Percentiles rank a stretch among this genome's conserved stretches.
These are phyloP conservation scores for Chalciporus sphaerocephalus DNA, from an alignment of 768 basidiomycete genomes.

Conservation along the genomic window DNA sequence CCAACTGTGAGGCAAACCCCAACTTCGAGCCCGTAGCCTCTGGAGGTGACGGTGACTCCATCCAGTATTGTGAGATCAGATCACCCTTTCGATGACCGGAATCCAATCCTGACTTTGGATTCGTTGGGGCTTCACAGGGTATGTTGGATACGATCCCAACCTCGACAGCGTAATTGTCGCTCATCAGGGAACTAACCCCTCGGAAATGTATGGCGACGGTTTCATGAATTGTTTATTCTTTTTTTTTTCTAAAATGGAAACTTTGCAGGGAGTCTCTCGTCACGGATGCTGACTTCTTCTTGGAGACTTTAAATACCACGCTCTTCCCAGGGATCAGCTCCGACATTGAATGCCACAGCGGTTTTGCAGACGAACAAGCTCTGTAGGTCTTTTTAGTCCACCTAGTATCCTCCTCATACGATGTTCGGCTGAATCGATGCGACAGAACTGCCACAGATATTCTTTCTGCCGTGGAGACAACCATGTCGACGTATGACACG, in stretches of 20 bases:
- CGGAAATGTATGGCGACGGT: slow-evolving; percentile 23
- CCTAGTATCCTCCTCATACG: not conserved
- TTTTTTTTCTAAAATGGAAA: not conserved
- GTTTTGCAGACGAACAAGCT: slow-evolving; percentile 45
- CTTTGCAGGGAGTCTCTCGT: slow-evolving; percentile 33
- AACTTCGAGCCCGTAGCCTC: slow-evolving; percentile 45
- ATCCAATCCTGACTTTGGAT: not conserved
- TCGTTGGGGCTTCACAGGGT: slow-evolving; percentile 35
- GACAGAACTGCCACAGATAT: slow-evolving; percentile 38
- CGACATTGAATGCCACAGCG: slow-evolving; percentile 41
- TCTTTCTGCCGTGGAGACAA: slow-evolving; percentile 41
- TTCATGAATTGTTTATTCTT: not conserved
- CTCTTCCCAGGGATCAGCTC: slow-evolving; percentile 50
- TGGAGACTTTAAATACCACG: slow-evolving; percentile 30
- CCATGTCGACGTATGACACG: slow-evolving; percentile 34
- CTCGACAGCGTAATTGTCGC: slow-evolving; percentile 35
- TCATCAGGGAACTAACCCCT: slow-evolving; percentile 36
- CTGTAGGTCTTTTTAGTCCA: slow-evolving; percentile 34
- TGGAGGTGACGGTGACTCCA: slow-evolving; percentile 41
- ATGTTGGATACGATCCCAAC: slow-evolving; percentile 47
- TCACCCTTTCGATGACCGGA: not conserved
- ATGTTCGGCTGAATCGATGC: not conserved
- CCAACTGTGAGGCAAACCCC: slow-evolving; percentile 45
- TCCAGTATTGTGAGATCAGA: slow-evolving; percentile 44
- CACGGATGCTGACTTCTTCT: slow-evolving; percentile 41